Conservation (phyloP, 2,329 filamentous ascomycete genomes). For the Pyrenochaeta sp. region DNA sequence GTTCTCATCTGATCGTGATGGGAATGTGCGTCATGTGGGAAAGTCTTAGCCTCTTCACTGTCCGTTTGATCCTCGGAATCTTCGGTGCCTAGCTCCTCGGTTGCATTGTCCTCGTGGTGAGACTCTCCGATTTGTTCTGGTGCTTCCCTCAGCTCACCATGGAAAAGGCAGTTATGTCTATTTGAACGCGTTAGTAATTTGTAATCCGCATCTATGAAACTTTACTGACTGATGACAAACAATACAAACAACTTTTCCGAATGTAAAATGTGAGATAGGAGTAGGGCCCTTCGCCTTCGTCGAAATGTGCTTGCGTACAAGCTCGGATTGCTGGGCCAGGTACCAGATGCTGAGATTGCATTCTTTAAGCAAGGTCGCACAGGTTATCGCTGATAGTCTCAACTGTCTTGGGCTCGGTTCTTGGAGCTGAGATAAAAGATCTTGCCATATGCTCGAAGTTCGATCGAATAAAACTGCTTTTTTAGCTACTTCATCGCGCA, state of each 20-base stretch:
- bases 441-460: conserved; percentile 37
- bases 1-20: background rate
- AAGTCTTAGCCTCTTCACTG: conserved; percentile 2
- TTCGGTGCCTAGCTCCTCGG: conserved; percentile 7
- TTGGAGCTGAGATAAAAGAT: conserved; percentile 40
- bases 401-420: conserved; percentile 30
- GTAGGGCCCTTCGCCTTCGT: conserved; percentile 10
- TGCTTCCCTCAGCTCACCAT: conserved; percentile 51
- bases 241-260: conserved; percentile 33
- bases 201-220: background rate
- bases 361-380: conserved; percentile 46
- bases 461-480: conserved; percentile 31
- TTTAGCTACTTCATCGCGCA: conserved; percentile 13
- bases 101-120: conserved; percentile 8
- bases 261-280: conserved; percentile 19
- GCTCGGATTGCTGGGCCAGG: conserved; percentile 42
- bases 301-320: conserved; percentile 13
- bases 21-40: background rate
- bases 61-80: background rate
- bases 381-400: conserved; percentile 45
- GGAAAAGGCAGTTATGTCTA: conserved; percentile 51
- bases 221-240: conserved; percentile 43
- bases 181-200: conserved; percentile 5
- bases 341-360: conserved; percentile 53
- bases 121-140: conserved; percentile 9